Evolutionary conservation across 306 rosid genomes (phyloP), one percentile per base, ranked within the genome.

Genomic region (Lathyrus sativus): DNA sequence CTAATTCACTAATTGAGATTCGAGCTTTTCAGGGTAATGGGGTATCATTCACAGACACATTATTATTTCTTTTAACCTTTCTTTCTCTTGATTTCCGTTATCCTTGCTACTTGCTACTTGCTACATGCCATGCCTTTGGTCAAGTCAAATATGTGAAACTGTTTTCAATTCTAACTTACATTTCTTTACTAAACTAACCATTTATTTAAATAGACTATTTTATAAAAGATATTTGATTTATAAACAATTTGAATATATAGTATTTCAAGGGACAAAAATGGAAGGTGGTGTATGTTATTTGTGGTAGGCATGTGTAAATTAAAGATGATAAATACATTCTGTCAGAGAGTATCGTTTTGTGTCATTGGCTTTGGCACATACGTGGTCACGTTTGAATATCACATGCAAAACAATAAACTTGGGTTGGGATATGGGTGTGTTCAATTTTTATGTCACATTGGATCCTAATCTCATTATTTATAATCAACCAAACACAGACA

Each of bases 21-120:
- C 84, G 95, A 85, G 95, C 91, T 85, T 62, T 61, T 60, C 86
- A 80, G 77, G 73, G 81, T 83, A 65, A 64, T 85, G 79, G 77
- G 77, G 85, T 77, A 83, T 79, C 87, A 65, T 69, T 76, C 70
- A 45, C 71, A 61, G 66, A 41, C 66, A 62, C 67, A 28, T 53
- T 26, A 22, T 22, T 12, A 6, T 5, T 26, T 1, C 53, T 62
- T 78, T 56, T 76, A 68, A 65, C 49, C 41, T 11, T 67, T 51
- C 0, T 67, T 75, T 74, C 68, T 79, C 73, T 63, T 69, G 54
- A 62, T 74, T 74, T 78, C n/a, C 31, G 68, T 70, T 67, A 72
- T 58, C 43, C 70, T 38, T 43, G 60, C n/a, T 19, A 19, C 22
- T 19, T 19, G 22, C 15, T 49, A 19, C 6, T 19, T 68, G 69